A percentile compares a stretch with the other conserved stretches of the same genome.
Conservation (phyloP, 1,139 yeast genomes). For the Sugiyamaella japonica region DNA sequence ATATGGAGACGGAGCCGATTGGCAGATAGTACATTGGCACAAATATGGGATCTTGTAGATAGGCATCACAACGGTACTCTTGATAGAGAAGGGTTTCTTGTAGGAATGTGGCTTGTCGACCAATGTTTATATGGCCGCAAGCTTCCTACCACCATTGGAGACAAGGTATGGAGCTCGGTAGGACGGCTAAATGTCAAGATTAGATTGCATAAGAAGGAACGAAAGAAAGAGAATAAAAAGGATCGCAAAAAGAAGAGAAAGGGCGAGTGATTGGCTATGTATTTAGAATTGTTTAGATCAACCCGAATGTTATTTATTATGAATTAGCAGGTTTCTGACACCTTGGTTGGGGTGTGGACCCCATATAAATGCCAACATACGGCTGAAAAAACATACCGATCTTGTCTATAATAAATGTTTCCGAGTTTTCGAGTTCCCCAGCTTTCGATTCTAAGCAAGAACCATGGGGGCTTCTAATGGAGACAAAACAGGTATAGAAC, state of each 20-base stretch:
- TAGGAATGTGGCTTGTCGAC: slow-evolving; percentile 95
- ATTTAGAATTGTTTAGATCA: neutral
- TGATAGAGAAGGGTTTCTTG: slow-evolving; percentile 77
- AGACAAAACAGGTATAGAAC: neutral
- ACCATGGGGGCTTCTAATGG: neutral
- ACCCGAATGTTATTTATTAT: neutral
- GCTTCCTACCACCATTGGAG: slow-evolving; percentile 59
- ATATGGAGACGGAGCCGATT: slow-evolving; percentile 79
- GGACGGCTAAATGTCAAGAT: slow-evolving; percentile 43
- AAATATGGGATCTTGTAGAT: slow-evolving; percentile 82
- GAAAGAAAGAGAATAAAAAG: slow-evolving; percentile 20
- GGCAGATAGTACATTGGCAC: slow-evolving; percentile 59
- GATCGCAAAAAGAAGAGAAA: slow-evolving; percentile 11
- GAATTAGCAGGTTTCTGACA: no score
- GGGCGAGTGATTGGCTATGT: slow-evolving; percentile 32
- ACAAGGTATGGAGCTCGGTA: slow-evolving; percentile 43
- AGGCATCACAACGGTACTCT: slow-evolving; percentile 72
- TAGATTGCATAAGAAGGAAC: slow-evolving; percentile 27
- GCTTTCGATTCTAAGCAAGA: neutral
- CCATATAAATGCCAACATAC: no score
- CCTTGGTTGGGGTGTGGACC: neutral
- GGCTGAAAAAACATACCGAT: no score
- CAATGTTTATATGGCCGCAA: slow-evolving; percentile 94
- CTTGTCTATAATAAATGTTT: no score
- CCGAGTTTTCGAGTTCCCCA: no score